phyloP scores from a whole-genome alignment of 176 grass and related monocot genomes.

The Oropetium thomaeum region DNA sequence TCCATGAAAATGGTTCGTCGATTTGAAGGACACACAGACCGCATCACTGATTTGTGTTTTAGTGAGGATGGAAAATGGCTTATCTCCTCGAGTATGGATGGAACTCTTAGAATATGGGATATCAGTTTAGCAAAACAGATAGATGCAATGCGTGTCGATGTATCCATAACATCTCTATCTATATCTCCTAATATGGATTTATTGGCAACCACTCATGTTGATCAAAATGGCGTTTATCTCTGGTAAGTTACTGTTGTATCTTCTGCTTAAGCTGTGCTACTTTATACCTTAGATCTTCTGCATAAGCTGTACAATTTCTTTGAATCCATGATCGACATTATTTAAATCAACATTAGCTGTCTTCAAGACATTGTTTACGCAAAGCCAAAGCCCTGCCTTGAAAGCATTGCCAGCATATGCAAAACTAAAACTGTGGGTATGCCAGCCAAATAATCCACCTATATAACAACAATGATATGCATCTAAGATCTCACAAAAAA shows the following conservation, averaged over 20 bases:
- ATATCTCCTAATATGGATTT: slow-evolving; percentile 94
- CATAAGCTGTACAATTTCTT: not conserved
- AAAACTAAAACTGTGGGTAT: not conserved
- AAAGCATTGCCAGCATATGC: not conserved
- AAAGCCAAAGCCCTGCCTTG: too few species aligned
- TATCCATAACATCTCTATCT: slow-evolving; percentile 73
- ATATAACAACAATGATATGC: not conserved
- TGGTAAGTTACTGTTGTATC: slow-evolving; percentile 60
- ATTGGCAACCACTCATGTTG: slow-evolving; percentile 90
- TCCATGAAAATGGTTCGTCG: slow-evolving; percentile 76
- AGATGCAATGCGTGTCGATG: slow-evolving; percentile 84
- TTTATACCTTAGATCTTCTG: not conserved
- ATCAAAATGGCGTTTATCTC: slow-evolving; percentile 98
- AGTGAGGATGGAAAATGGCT: slow-evolving; percentile 98
- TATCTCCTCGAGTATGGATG: slow-evolving; percentile 93
- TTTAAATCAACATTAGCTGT: slow-evolving; percentile 9
- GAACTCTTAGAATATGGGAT: slow-evolving; percentile 94
- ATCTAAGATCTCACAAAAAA: not conserved
- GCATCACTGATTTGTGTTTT: slow-evolving; percentile 85
- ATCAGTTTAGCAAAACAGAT: slow-evolving; percentile 92
- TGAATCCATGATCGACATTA: not conserved
- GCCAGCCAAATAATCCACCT: not conserved
- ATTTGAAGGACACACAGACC: slow-evolving; percentile 88
- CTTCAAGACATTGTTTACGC: too few species aligned
- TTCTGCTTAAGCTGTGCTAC: not conserved